These are phyloP conservation scores for Trametes cingulata DNA, from an alignment of 768 basidiomycete genomes.

Conservation along the genomic window DNA sequence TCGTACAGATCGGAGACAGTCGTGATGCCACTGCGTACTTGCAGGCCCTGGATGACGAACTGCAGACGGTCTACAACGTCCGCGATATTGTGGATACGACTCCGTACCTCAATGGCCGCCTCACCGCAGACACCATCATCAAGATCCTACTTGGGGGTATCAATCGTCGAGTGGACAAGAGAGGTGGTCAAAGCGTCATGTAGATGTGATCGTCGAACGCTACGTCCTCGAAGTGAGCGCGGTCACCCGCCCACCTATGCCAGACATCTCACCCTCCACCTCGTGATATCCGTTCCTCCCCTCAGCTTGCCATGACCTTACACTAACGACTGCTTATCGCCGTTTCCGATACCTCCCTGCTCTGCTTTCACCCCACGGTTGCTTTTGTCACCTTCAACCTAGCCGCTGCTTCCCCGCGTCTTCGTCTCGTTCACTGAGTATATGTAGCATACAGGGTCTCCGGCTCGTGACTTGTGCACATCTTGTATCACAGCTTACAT, in stretches of 20 bases:
- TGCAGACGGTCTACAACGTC: slow-evolving; percentile 43
- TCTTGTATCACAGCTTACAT: not conserved
- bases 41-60: slow-evolving; percentile 57
- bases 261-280: not conserved
- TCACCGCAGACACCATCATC: slow-evolving; percentile 51
- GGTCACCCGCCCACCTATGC: not conserved
- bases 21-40: slow-evolving; percentile 44
- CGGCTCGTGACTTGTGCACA: not conserved
- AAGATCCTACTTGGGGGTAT: slow-evolving; percentile 71
- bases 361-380: not conserved
- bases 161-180: slow-evolving; percentile 51
- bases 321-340: not conserved
- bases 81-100: slow-evolving; percentile 76
- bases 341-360: not conserved
- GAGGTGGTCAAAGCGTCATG: slow-evolving; percentile 22
- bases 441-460: slow-evolving; percentile 14
- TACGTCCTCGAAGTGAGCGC: not conserved
- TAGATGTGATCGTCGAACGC: not conserved
- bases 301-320: not conserved
- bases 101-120: slow-evolving; percentile 44
- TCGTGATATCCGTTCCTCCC: not conserved
- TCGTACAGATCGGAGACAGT: slow-evolving; percentile 67
- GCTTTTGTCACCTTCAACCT: not conserved
- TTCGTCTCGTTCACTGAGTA: too few relatives aligned
- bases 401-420: not conserved